phyloP scores from a whole-genome alignment of 345 rosid genomes.

The Lepidium africanum region DNA sequence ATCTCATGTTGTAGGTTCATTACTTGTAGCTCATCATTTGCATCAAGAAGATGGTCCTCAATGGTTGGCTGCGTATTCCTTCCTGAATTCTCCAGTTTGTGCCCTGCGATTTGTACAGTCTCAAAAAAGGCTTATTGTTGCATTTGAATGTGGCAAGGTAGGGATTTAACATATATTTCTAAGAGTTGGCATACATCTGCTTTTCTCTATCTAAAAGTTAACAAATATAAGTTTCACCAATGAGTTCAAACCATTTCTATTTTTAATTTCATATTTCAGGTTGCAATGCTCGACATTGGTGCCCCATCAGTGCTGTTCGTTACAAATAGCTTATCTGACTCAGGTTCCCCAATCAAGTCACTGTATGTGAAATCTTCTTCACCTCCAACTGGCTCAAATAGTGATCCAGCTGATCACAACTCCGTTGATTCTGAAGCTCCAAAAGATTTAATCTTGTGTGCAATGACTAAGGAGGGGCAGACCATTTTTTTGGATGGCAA shows the following conservation, averaged over 20 bases:
- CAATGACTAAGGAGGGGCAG: constrained; percentile 57
- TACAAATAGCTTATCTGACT: constrained; percentile 45
- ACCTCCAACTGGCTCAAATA: constrained; percentile 22
- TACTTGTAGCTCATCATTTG: constrained; percentile 50
- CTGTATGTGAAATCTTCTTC: constrained; percentile 39
- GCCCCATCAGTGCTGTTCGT: constrained; percentile 48
- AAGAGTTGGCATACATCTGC: neutral
- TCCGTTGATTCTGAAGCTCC: constrained; percentile 27
- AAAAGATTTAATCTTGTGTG: constrained; percentile 34
- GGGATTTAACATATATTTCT: constrained; percentile 24
- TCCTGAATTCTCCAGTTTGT: constrained; percentile 51
- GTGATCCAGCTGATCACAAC: constrained; percentile 26
- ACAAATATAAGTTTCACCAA: neutral
- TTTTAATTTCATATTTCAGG: constrained; percentile 50
- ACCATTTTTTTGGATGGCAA: constrained; percentile 48
- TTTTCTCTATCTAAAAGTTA: neutral
- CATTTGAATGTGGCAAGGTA: constrained; percentile 76
- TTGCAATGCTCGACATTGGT: constrained; percentile 63
- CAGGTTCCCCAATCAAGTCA: constrained; percentile 50
- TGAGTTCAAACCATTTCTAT: constrained; percentile 6
- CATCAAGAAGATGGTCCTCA: constrained; percentile 56
- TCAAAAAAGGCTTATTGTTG: constrained; percentile 64
- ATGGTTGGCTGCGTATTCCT: constrained; percentile 58
- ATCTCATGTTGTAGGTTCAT: constrained; percentile 10
- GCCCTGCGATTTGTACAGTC: constrained; percentile 42